These are phyloP conservation scores for Cercophora scortea DNA, from an alignment of 495 filamentous ascomycete genomes.

Conservation along the genomic window DNA sequence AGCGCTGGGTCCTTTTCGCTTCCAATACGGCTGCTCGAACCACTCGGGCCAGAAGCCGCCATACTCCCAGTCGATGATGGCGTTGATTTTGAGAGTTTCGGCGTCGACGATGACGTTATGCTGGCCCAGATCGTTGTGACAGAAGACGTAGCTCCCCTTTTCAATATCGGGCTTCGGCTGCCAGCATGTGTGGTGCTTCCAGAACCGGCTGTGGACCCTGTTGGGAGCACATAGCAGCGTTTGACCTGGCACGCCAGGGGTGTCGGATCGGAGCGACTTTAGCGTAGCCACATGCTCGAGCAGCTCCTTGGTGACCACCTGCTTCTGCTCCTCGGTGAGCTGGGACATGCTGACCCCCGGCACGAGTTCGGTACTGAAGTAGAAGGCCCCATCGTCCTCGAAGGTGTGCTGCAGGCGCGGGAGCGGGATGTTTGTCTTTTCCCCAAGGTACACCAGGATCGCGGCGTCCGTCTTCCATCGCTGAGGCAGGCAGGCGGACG, in stretches of 20 bases:
- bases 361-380: not conserved
- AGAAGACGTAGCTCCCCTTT: conserved; percentile 21
- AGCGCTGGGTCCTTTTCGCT: not conserved
- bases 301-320: not conserved
- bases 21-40: conserved; percentile 6
- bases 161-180: not conserved
- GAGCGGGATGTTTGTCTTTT: not conserved
- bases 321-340: not conserved
- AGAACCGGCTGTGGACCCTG: not conserved
- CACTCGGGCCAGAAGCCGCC: conserved; percentile 25
- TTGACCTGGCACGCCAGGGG: conserved; percentile 2
- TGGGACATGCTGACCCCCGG: not conserved
- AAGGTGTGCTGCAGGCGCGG: not conserved
- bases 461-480: not conserved
- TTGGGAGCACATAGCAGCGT: conserved; percentile 1
- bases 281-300: not conserved
- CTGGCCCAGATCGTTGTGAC: conserved; percentile 27
- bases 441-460: not conserved
- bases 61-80: conserved; percentile 31
- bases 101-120: conserved; percentile 26
- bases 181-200: conserved; percentile 2
- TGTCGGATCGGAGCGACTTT: not conserved
- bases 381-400: conserved; percentile 1
- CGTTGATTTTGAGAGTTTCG: conserved; percentile 21
- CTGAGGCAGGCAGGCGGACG: not conserved